Percentiles rank a stretch among this genome's conserved stretches.
Evolutionary conservation across 805 yeast species (phyloP).

Genomic region (Cyberlindnera lachancei): DNA sequence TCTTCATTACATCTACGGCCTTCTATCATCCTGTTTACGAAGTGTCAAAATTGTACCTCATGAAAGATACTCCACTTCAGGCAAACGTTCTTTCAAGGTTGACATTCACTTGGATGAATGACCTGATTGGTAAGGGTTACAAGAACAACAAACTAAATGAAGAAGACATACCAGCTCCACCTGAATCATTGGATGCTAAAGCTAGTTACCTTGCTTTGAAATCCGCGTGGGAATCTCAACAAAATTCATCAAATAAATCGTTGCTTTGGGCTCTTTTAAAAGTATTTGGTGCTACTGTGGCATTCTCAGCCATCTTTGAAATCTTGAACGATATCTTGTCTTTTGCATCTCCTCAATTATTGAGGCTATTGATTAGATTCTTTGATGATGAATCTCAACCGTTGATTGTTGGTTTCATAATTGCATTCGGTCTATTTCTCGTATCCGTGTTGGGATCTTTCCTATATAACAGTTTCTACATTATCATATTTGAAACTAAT

Average conservation of each 20-base stretch:
- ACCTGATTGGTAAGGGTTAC: constrained; percentile 73
- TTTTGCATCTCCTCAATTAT: constrained; percentile 80
- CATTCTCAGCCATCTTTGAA: constrained; percentile 64
- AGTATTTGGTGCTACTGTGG: constrained; percentile 70
- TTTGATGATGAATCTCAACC: constrained; percentile 38
- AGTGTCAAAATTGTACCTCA: constrained; percentile 27
- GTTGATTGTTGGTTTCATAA: constrained; percentile 41
- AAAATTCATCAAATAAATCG: constrained; percentile 38
- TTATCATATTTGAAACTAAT: constrained; percentile 51
- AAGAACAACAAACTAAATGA: constrained; percentile 37
- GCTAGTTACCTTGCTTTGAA: constrained; percentile 43
- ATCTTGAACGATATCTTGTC: constrained; percentile 78
- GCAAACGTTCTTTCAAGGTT: constrained; percentile 71
- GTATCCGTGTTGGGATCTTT: constrained; percentile 55
- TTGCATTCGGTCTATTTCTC: constrained; percentile 57
- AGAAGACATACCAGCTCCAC: constrained; percentile 74
- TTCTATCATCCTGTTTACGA: constrained; percentile 33
- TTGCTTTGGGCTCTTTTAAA: constrained; percentile 51
- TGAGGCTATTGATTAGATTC: constrained; percentile 55
- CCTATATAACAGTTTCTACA: constrained; percentile 61
- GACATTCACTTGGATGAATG: constrained; percentile 89
- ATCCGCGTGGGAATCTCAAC: constrained; percentile 55
- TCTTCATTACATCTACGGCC: constrained; percentile 17
- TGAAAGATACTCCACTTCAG: constrained; percentile 37
- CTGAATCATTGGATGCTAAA: constrained; percentile 53